These are phyloP conservation scores for Biscogniauxia marginata DNA, from an alignment of 2,329 filamentous ascomycete species.

Conservation along the genomic window DNA sequence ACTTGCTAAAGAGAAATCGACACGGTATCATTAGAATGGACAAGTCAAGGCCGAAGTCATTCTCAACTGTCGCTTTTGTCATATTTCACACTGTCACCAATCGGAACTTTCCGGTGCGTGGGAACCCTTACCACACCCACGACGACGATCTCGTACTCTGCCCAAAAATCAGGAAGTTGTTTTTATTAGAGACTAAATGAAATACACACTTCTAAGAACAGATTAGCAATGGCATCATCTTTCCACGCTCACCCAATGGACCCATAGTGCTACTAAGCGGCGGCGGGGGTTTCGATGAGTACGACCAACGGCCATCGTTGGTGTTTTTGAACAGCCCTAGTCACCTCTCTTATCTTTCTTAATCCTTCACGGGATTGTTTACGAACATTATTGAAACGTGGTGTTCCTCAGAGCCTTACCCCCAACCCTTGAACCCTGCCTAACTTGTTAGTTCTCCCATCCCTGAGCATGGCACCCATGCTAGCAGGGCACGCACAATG, in stretches of 20 bases:
- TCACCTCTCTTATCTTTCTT: slow-evolving; percentile 7
- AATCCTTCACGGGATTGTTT: slow-evolving; percentile 10
- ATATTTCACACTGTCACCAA: not conserved
- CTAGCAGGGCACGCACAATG: slow-evolving; percentile 10
- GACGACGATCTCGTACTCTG: not conserved
- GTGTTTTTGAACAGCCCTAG: no score
- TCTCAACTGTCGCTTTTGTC: not conserved
- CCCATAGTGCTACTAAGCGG: not conserved
- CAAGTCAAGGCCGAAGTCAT: not conserved
- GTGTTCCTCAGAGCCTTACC: slow-evolving; percentile 14
- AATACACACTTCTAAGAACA: not conserved
- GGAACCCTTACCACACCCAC: not conserved
- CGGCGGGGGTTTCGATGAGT: slow-evolving; percentile 10
- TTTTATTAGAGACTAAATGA: not conserved
- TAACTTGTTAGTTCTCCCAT: slow-evolving; percentile 4
- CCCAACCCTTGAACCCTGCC: slow-evolving; percentile 12
- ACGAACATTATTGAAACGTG: slow-evolving; percentile 20
- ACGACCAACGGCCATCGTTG: not conserved
- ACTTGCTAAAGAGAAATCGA: not conserved
- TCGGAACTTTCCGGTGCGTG: not conserved
- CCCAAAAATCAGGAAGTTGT: not conserved
- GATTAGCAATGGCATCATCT: not conserved
- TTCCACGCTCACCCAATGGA: not conserved
- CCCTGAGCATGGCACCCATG: slow-evolving; percentile 11
- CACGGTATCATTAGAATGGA: not conserved